phyloP scores from a whole-genome alignment of 2,329 filamentous ascomycete species.

The Pyrenophora graminea region DNA sequence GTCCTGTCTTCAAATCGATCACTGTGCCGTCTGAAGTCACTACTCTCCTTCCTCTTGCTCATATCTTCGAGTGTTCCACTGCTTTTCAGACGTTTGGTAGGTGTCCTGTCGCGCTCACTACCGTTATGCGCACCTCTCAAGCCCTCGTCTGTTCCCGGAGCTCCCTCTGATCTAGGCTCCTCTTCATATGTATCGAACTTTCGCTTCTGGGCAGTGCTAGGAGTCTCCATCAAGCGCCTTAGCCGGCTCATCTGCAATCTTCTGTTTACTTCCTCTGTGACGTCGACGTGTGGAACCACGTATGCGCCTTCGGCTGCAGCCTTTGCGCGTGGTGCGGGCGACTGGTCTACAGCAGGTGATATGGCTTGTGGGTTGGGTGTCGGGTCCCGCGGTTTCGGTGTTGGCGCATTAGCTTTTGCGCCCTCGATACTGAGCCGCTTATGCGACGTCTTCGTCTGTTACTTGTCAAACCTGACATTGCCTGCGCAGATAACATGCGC shows the following conservation, averaged over 20 bases:
- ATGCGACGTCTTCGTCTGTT: slow-evolving; percentile 24
- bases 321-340: slow-evolving; percentile 20
- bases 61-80: slow-evolving; percentile 31
- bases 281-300: slow-evolving; percentile 34
- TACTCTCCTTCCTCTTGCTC: slow-evolving; percentile 27
- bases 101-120: slow-evolving; percentile 23
- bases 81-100: slow-evolving; percentile 32
- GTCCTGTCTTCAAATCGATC: slow-evolving; percentile 14
- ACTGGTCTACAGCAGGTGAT: slow-evolving; percentile 23
- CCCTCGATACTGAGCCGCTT: slow-evolving; percentile 39
- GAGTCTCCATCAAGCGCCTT: slow-evolving; percentile 38
- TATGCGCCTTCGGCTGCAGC: slow-evolving; percentile 21
- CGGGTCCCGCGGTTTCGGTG: slow-evolving; percentile 10
- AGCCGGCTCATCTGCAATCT: slow-evolving; percentile 36
- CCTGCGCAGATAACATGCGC: not conserved
- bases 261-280: slow-evolving; percentile 41
- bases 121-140: slow-evolving; percentile 12
- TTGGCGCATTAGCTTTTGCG: slow-evolving; percentile 10
- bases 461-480: slow-evolving; percentile 8
- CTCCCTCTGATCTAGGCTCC: slow-evolving; percentile 23
- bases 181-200: slow-evolving; percentile 37
- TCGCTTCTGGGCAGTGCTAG: slow-evolving; percentile 41
- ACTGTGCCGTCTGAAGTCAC: not conserved
- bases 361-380: slow-evolving; percentile 13
- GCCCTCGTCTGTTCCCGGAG: slow-evolving; percentile 19